Percentiles rank a stretch among this genome's conserved stretches.
These are phyloP conservation scores for Choanephora cucurbitarum DNA, from an alignment of 371 early-diverging fungal genomes.

Conservation along the genomic window DNA sequence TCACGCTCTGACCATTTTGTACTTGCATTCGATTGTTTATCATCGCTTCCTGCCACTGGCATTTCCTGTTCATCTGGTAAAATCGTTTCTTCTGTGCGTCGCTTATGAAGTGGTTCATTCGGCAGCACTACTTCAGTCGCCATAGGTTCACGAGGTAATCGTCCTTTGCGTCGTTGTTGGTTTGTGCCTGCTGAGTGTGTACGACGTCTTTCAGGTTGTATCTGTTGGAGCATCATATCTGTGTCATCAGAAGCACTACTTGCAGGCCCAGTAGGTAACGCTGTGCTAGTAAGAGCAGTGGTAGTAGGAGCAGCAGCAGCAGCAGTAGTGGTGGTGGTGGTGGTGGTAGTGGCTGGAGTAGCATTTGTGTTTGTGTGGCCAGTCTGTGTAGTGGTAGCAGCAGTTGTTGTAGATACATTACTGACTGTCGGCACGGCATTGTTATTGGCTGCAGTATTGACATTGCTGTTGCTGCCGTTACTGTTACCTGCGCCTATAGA, in stretches of 20 bases:
- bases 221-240: slow-evolving; percentile 14
- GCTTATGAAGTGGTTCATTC: slow-evolving; percentile 3
- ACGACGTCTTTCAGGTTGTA: slow-evolving; percentile 17
- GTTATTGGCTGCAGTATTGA: no score
- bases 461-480: neutral
- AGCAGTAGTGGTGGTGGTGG: neutral
- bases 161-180: slow-evolving; percentile 24
- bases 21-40: slow-evolving; percentile 35
- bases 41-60: slow-evolving; percentile 4
- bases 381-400: no score
- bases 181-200: neutral
- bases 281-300: neutral
- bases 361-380: neutral
- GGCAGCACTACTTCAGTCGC: slow-evolving; percentile 1
- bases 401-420: slow-evolving; percentile 1
- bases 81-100: slow-evolving; percentile 3
- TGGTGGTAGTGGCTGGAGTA: neutral
- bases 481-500: slow-evolving; percentile 1
- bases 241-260: slow-evolving; percentile 27
- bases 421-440: no score
- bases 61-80: slow-evolving; percentile 20
- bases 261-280: slow-evolving; percentile 5
- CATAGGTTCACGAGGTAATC: slow-evolving; percentile 30
- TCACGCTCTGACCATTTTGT: slow-evolving; percentile 79
- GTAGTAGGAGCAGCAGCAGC: neutral